Percentiles rank a stretch among this genome's conserved stretches.
phyloP scores from a whole-genome alignment of 1,139 yeast genomes.

The Wickerhamomyces sp. region DNA sequence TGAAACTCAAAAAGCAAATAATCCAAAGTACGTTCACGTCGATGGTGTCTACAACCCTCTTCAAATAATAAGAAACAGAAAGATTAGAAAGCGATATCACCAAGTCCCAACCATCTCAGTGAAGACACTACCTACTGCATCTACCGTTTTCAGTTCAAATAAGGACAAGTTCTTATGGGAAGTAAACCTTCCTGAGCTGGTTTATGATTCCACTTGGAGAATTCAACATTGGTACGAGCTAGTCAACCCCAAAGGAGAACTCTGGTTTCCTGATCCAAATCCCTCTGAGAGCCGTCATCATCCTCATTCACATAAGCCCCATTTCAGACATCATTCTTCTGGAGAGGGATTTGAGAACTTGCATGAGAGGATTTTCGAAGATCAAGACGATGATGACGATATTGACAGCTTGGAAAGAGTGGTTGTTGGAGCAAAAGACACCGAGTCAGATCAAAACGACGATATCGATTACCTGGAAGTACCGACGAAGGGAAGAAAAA shows the following conservation, averaged over 20 bases:
- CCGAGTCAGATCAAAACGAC: slow-evolving; percentile 1
- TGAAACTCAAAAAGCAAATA: slow-evolving; percentile 28
- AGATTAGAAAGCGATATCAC: slow-evolving; percentile 41
- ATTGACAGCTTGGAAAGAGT: slow-evolving; percentile 5
- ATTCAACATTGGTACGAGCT: slow-evolving; percentile 60
- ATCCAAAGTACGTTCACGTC: slow-evolving; percentile 31
- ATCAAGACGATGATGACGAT: slow-evolving; percentile 2
- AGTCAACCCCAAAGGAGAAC: slow-evolving; percentile 45
- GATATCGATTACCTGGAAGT: slow-evolving; percentile 5
- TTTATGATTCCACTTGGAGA: slow-evolving; percentile 65
- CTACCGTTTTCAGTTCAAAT: slow-evolving; percentile 46
- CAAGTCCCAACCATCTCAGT: slow-evolving; percentile 25
- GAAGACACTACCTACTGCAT: slow-evolving; percentile 41
- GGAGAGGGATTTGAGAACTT: slow-evolving; percentile 6
- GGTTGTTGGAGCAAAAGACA: slow-evolving; percentile 3
- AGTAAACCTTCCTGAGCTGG: slow-evolving; percentile 56
- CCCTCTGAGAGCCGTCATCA: background rate
- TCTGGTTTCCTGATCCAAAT: slow-evolving; percentile 46
- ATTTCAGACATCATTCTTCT: slow-evolving; percentile 7
- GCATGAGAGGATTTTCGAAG: slow-evolving; percentile 16
- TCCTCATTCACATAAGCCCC: slow-evolving; percentile 11
- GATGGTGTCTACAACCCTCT: slow-evolving; percentile 78
- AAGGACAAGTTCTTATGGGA: slow-evolving; percentile 50
- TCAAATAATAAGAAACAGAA: slow-evolving; percentile 70
- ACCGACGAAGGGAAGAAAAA: slow-evolving; percentile 11